Evolutionary conservation across 768 basidiomycete genomes (phyloP).

Genomic region (Pisolithus sp.): DNA sequence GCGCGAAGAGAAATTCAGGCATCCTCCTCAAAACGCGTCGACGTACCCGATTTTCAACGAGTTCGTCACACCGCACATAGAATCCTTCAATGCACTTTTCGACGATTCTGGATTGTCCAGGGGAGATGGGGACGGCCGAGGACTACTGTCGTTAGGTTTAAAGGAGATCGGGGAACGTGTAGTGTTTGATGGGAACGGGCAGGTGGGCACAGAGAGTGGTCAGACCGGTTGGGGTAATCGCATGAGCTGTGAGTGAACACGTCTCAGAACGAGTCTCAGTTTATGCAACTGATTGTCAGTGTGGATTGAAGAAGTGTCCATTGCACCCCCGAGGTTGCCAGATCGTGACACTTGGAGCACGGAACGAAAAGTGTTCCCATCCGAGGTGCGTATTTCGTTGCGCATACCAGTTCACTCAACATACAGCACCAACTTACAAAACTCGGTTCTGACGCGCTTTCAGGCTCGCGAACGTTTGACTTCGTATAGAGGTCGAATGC

Average conservation of each 20-base stretch:
- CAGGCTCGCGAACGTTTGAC: constrained; percentile 91
- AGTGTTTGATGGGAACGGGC: constrained; percentile 77
- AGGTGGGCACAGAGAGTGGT: constrained; percentile 46
- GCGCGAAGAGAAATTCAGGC: constrained; percentile 71
- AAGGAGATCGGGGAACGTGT: constrained; percentile 86
- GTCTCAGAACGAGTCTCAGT: constrained; percentile 3
- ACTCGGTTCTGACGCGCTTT: not conserved
- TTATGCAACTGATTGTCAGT: constrained; percentile 44
- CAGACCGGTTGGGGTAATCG: constrained; percentile 70
- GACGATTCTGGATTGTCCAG: constrained; percentile 80
- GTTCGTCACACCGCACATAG: constrained; percentile 88
- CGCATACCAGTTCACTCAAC: not conserved
- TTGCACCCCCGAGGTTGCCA: constrained; percentile 80
- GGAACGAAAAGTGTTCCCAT: constrained; percentile 78
- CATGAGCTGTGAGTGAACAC: constrained; percentile 61
- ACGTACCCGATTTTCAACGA: constrained; percentile 82
- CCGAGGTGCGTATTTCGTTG: constrained; percentile 54
- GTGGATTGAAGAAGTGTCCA: constrained; percentile 81
- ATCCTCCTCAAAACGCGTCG: constrained; percentile 63
- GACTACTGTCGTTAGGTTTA: constrained; percentile 70
- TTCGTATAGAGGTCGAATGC: constrained; percentile 89
- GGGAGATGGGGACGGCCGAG: constrained; percentile 71
- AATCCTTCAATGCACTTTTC: constrained; percentile 95
- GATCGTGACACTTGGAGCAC: constrained; percentile 71
- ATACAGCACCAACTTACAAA: not conserved